Evolutionary conservation across 2,329 filamentous ascomycete genomes (phyloP).

Genomic region (Aspergillus japonicus): DNA sequence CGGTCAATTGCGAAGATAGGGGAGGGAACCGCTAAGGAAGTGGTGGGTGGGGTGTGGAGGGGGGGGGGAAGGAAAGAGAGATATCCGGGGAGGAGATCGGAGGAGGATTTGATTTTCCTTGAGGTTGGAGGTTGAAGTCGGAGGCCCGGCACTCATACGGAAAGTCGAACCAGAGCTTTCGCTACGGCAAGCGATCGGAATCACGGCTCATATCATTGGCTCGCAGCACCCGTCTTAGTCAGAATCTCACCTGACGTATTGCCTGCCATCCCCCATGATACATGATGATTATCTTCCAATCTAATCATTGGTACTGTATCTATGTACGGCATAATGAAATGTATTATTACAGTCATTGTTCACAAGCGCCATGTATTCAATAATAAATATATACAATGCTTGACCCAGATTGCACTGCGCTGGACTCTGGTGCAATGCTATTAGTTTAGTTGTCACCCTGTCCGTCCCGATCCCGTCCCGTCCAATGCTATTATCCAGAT

Average conservation of each 20-base stretch:
- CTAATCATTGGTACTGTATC: neutral
- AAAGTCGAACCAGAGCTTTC: conserved; percentile 37
- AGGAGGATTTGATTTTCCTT: conserved; percentile 38
- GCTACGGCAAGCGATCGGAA: conserved; percentile 40
- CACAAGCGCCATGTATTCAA: too few species aligned
- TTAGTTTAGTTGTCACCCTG: neutral
- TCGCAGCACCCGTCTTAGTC: conserved; percentile 17
- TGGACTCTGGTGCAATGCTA: neutral
- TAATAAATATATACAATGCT: neutral
- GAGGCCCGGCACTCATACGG: conserved; percentile 27
- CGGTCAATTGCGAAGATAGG: conserved; percentile 30
- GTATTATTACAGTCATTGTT: too few species aligned
- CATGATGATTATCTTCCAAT: neutral
- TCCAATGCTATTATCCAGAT: conserved; percentile 3
- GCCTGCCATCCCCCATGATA: neutral
- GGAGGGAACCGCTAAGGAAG: conserved; percentile 19
- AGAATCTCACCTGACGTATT: conserved; percentile 4
- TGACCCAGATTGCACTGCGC: neutral
- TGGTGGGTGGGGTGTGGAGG: conserved; percentile 19
- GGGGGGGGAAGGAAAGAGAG: conserved; percentile 19
- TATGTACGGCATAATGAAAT: too few species aligned
- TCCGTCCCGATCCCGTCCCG: conserved; percentile 14
- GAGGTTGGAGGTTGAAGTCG: conserved; percentile 41
- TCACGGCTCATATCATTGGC: conserved; percentile 43
- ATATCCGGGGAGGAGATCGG: conserved; percentile 19